These are phyloP conservation scores for Colletotrichum cordylinicola DNA, from an alignment of 2,329 filamentous ascomycete genomes.

Conservation along the genomic window DNA sequence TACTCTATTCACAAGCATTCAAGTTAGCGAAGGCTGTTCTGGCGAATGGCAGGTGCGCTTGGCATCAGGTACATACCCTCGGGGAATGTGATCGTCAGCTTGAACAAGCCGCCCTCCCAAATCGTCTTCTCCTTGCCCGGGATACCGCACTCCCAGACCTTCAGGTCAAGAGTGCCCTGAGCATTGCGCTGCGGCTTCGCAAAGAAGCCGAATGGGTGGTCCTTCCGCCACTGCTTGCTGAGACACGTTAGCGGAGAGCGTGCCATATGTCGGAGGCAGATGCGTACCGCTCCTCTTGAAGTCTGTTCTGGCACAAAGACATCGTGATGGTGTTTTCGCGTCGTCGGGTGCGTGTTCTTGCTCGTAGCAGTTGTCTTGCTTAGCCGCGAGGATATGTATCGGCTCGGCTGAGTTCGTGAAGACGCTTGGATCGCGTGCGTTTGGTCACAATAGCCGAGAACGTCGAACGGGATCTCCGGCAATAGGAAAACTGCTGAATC, in stretches of 20 bases:
- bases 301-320: conserved; percentile 87
- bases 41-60: neutral
- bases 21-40: conserved; percentile 23
- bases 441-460: neutral
- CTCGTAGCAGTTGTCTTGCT: neutral
- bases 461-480: neutral
- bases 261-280: neutral
- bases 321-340: conserved; percentile 50
- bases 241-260: conserved; percentile 24
- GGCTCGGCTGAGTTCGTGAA: neutral
- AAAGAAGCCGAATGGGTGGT: conserved; percentile 98
- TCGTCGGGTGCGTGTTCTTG: neutral
- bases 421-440: neutral
- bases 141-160: conserved; percentile 95
- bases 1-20: conserved; percentile 69
- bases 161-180: conserved; percentile 85
- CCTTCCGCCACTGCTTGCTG: conserved; percentile 95
- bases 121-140: conserved; percentile 96
- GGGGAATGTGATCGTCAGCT: conserved; percentile 89
- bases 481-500: neutral
- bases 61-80: conserved; percentile 70
- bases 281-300: conserved; percentile 85
- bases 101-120: conserved; percentile 98
- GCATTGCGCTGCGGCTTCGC: conserved; percentile 81
- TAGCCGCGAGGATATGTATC: neutral